These are phyloP conservation scores for Secale cereale DNA, from an alignment of 176 grass and related monocot species.

Conservation along the genomic window DNA sequence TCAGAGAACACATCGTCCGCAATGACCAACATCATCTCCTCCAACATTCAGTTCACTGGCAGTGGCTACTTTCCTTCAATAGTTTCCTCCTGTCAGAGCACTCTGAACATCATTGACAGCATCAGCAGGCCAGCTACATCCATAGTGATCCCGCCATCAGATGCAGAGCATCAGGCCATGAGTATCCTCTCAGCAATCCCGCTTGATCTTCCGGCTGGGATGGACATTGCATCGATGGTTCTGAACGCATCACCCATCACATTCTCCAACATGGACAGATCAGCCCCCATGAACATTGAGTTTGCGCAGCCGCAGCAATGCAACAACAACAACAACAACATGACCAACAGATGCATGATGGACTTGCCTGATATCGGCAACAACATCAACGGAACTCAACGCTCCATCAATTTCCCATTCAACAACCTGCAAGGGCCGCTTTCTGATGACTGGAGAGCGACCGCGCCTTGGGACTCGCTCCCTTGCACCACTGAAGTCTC, in stretches of 20 bases:
- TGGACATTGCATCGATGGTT: conserved; percentile 74
- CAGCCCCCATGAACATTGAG: conserved; percentile 53
- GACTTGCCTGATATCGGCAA: conserved; percentile 31
- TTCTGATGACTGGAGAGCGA: conserved; percentile 73
- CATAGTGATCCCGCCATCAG: background rate
- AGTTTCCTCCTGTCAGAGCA: conserved; percentile 44
- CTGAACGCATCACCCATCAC: conserved; percentile 45
- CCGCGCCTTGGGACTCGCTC: conserved; percentile 60
- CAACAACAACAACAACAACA: conserved; percentile 27
- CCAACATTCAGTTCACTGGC: conserved; percentile 44
- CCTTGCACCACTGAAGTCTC: conserved; percentile 63
- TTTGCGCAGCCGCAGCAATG: conserved; percentile 45
- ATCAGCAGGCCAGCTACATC: conserved; percentile 43
- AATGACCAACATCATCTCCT: conserved; percentile 39
- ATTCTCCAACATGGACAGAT: conserved; percentile 31
- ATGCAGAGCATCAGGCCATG: conserved; percentile 39
- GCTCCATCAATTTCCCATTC: conserved; percentile 51
- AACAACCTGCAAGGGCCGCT: conserved; percentile 43
- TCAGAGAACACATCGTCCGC: conserved; percentile 52
- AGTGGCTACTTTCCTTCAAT: conserved; percentile 41
- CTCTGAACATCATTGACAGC: conserved; percentile 43
- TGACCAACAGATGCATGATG: conserved; percentile 18
- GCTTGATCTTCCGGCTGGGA: conserved; percentile 36
- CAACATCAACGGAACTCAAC: background rate
- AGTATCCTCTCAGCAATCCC: conserved; percentile 47